Evolutionary conservation across 2,329 filamentous ascomycete species (phyloP).

Genomic region (Phaeosphaeria sp.): DNA sequence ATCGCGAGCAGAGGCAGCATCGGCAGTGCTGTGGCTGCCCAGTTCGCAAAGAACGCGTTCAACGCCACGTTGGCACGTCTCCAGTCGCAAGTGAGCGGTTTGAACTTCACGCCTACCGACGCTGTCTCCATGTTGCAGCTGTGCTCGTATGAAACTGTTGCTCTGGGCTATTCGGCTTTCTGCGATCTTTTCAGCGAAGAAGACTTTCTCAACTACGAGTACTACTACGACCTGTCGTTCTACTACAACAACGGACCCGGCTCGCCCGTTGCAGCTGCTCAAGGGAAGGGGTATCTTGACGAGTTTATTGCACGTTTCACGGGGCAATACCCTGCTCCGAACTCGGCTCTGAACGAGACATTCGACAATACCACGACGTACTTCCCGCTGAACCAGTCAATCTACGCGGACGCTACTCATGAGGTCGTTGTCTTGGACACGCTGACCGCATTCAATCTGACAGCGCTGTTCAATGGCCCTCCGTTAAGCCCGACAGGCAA

Average conservation of each 20-base stretch:
- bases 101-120: slow-evolving; percentile 45
- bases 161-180: slow-evolving; percentile 54
- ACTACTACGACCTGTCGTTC: slow-evolving; percentile 53
- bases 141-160: slow-evolving; percentile 43
- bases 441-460: slow-evolving; percentile 40
- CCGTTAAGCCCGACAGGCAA: slow-evolving; percentile 28
- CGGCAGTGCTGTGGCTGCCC: slow-evolving; percentile 28
- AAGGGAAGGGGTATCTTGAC: slow-evolving; percentile 41
- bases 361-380: slow-evolving; percentile 52
- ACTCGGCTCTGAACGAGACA: slow-evolving; percentile 31
- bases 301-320: slow-evolving; percentile 40
- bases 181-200: slow-evolving; percentile 52
- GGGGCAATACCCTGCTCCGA: slow-evolving; percentile 24
- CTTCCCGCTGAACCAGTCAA: slow-evolving; percentile 54
- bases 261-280: slow-evolving; percentile 38
- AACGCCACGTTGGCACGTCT: slow-evolving; percentile 37
- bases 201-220: slow-evolving; percentile 55
- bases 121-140: slow-evolving; percentile 51
- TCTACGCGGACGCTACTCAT: slow-evolving; percentile 53
- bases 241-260: slow-evolving; percentile 43
- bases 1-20: slow-evolving; percentile 34
- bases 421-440: slow-evolving; percentile 48
- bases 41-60: slow-evolving; percentile 36
- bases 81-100: slow-evolving; percentile 32
- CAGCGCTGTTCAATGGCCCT: slow-evolving; percentile 35